Evolutionary conservation across 1,284 basidiomycete species (phyloP), one percentile per base, ranked within the genome.

Genomic region (Phellinidium pouzarii): DNA sequence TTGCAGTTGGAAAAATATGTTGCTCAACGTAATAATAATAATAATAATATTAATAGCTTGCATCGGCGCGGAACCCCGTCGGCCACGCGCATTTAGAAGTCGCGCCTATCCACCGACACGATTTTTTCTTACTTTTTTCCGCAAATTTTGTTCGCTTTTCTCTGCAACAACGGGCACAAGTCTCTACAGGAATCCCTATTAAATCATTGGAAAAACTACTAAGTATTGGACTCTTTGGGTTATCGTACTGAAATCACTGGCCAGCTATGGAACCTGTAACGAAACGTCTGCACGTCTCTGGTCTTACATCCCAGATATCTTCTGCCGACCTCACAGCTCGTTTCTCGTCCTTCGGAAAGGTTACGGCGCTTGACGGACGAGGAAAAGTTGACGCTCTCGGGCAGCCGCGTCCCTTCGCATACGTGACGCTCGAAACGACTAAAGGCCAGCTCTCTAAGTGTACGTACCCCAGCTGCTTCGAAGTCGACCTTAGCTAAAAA

Each of bases 281-380:
- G 1, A 86, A 83, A 68, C 71, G 84, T 23, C 71, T 90, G 1
- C 85, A 87, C 57, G 71, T 90, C 51, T 87, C 85, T 29, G 87
- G 87, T 2, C 71, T 90, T 4, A 87, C 84, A 0, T 77, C 84
- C 0, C 67, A 80, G 4, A 77, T 88, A 29, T 74, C 79, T 0
- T 62, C 69, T 2, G 65, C 70, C n/a, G 84, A 87, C 61, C 68
- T 90, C 6, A 70, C 71, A 6, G 65, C 71, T 41, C 74, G 84
- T 37, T 70, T 91, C 1, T 74, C 77, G 0, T 69, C 75, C 0
- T 91, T 89, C 62, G 87, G 84, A 14, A 78, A 70, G 0, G 80
- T 91, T 14, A 78, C 72, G 58, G 70, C 78, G 6, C 67, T 87
- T 22, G 84, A 89, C 62, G 87, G 85, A 3, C 76, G 89, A 52